Evolutionary conservation across 2,329 filamentous ascomycete genomes (phyloP).

Genomic region (Paracamarosporium sp.): DNA sequence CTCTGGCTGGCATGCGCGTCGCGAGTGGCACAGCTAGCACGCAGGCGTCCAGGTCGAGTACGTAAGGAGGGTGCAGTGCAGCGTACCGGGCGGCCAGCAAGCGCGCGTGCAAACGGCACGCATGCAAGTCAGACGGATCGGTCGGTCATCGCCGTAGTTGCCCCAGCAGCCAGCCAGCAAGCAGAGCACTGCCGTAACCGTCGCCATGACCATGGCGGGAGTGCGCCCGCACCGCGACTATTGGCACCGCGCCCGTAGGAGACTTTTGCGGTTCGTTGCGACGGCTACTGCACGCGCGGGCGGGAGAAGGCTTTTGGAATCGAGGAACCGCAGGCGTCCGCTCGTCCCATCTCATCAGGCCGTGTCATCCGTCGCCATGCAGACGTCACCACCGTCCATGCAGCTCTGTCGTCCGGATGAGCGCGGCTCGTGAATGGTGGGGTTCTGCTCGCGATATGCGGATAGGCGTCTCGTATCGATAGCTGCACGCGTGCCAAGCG

Average conservation of each 20-base stretch:
- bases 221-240: not conserved
- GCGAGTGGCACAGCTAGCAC: too few relatives aligned
- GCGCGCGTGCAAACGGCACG: not conserved
- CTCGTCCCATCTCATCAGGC: not conserved
- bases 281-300: slow-evolving; percentile 2
- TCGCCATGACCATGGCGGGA: not conserved
- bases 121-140: not conserved
- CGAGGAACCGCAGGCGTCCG: not conserved
- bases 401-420: not conserved
- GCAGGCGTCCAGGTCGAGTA: too few relatives aligned
- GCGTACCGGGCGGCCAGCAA: not conserved
- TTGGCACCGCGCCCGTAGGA: not conserved
- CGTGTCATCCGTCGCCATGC: too few relatives aligned
- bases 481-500: too few relatives aligned
- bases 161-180: not conserved
- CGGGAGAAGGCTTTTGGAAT: not conserved
- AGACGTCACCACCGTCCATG: too few relatives aligned
- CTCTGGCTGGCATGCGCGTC: too few relatives aligned
- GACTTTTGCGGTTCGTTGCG: not conserved
- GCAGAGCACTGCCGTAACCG: not conserved
- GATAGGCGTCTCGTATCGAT: too few relatives aligned
- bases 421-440: not conserved
- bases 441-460: too few relatives aligned
- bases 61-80: too few relatives aligned
- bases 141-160: slow-evolving; percentile 2